Percentiles rank a stretch among this genome's conserved stretches.
These are phyloP conservation scores for Venturia asperata DNA, from an alignment of 2,329 filamentous ascomycete genomes.

Conservation along the genomic window DNA sequence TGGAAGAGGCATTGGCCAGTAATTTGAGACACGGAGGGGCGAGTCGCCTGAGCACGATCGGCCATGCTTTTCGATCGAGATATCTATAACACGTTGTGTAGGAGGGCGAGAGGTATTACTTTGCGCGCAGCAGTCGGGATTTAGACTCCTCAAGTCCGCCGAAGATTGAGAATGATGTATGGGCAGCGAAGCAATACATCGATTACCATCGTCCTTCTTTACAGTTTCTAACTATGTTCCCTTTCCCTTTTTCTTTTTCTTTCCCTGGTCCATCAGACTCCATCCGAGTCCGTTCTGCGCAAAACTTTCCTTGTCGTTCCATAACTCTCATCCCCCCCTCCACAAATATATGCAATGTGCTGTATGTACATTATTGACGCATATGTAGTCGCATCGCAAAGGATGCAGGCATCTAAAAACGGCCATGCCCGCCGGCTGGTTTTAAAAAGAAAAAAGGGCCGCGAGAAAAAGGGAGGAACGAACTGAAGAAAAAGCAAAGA, in stretches of 20 bases:
- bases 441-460: neutral
- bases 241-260: neutral
- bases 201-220: neutral
- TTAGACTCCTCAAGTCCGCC: no score
- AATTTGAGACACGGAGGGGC: slow-evolving; percentile 55
- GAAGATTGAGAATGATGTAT: neutral
- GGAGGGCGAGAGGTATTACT: neutral
- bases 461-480: neutral
- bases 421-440: neutral
- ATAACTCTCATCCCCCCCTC: neutral
- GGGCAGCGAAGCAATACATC: neutral
- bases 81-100: slow-evolving; percentile 36
- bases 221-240: neutral
- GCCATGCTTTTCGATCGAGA: slow-evolving; percentile 57
- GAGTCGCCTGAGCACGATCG: slow-evolving; percentile 58
- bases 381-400: neutral
- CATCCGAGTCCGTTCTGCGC: no score
- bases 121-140: neutral
- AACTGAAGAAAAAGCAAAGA: neutral
- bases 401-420: neutral
- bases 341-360: neutral
- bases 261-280: neutral
- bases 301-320: neutral
- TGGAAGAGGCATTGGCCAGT: slow-evolving; percentile 71
- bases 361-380: neutral